These are phyloP conservation scores for Friedmanniomyces simplex DNA, from an alignment of 495 filamentous ascomycete genomes.

Conservation along the genomic window DNA sequence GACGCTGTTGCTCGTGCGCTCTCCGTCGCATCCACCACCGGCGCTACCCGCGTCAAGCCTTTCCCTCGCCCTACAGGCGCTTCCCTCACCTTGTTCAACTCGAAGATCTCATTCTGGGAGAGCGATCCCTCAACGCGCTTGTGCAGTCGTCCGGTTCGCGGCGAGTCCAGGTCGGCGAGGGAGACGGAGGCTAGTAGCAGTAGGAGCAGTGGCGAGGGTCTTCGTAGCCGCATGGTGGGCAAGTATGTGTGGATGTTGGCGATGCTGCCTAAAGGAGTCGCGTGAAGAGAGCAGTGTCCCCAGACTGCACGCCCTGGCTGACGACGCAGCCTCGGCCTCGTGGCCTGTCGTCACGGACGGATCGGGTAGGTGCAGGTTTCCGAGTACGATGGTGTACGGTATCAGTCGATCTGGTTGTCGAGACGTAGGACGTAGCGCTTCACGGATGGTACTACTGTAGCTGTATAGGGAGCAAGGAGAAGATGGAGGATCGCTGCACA, in stretches of 20 bases:
- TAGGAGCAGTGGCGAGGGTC: conserved; percentile 35
- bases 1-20: conserved; percentile 25
- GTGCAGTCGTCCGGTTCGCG: not conserved
- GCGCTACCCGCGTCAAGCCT: not conserved
- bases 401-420: not conserved
- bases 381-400: not conserved
- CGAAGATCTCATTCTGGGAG: conserved; percentile 16
- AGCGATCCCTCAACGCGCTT: conserved; percentile 11
- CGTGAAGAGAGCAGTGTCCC: no score
- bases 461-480: not conserved
- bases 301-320: no score
- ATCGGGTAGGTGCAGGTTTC: not conserved
- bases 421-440: not conserved
- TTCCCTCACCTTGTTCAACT: conserved; percentile 16
- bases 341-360: not conserved
- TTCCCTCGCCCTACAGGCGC: conserved; percentile 5
- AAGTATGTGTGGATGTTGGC: conserved; percentile 8
- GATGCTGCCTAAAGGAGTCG: not conserved
- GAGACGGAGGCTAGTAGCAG: conserved; percentile 36
- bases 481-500: not conserved
- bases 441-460: not conserved
- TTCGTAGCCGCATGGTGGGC: conserved; percentile 38
- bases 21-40: not conserved
- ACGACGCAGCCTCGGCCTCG: not conserved
- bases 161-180: conserved; percentile 18